Evolutionary conservation across 208 protist species (phyloP), one percentile per base, ranked within the genome.

Genomic region (Angomonas deanei): DNA sequence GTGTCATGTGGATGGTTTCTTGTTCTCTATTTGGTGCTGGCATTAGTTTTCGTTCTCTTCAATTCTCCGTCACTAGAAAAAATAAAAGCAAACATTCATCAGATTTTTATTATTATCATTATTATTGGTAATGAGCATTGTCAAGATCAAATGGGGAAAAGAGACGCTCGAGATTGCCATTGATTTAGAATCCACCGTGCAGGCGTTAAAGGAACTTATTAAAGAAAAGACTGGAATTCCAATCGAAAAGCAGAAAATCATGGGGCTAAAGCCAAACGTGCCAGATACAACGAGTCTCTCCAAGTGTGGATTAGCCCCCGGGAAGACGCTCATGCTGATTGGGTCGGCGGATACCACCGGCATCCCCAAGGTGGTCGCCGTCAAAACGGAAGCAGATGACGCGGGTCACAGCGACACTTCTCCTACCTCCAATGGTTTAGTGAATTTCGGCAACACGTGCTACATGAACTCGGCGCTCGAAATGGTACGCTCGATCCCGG

Each of bases 401-500:
- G 67, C 53, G 42, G 74, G 66, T 17, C 64, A 68, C 64, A 38
- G 46, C 0, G 64, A 36, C 23, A 61, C 49, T 0, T 11, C 59
- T 0, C 31, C 57, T 8, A 72, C 52, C 19, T 74, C 68, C 19
- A 83, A 81, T 38, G 86, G 88, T 2, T 58, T 95, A 23, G 55
- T 1, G 39, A 95, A 95, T 68, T 88, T 93, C 54, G 80, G 74
- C 33, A 96, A 94, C 76, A 96, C 87, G 49, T 96, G 90, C 65
- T 96, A 96, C 68, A 72, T 96, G 66, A 96, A 96, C 73, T 63
- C 90, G 26, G 82, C 87, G 5, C 19, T 96, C 32, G 87, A 96
- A 67, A 86, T 92, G 76, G 33, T 96, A 36, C 81, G 81, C 11
- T 72, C 68, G n/a, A 79, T 91, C 2, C 86, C 86, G n/a, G 80